Evolutionary conservation across 2,329 filamentous ascomycete species (phyloP).

Genomic region (Karstenula rhodostoma): DNA sequence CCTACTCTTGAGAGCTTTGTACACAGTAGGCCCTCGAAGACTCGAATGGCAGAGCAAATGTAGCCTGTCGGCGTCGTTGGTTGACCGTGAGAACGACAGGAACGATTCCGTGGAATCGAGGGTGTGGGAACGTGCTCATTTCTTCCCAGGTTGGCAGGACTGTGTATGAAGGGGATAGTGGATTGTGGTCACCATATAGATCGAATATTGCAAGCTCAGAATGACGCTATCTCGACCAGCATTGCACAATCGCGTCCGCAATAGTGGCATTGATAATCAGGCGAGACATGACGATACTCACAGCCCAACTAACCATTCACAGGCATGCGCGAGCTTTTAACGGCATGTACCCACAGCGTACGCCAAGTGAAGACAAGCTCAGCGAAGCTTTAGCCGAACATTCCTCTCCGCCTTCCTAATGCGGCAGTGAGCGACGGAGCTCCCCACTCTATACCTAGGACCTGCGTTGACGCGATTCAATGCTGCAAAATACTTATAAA

Average conservation of each 20-base stretch:
- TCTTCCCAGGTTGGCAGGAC: neutral
- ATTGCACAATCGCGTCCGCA: neutral
- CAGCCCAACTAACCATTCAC: neutral
- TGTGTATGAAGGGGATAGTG: neutral
- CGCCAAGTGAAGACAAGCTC: slow-evolving; percentile 15
- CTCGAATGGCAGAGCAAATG: neutral
- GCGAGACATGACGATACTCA: neutral
- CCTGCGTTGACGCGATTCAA: slow-evolving; percentile 1
- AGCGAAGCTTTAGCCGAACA: slow-evolving; percentile 13
- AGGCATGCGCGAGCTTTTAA: neutral
- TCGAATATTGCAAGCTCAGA: neutral
- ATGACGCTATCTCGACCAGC: neutral
- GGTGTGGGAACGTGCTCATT: neutral
- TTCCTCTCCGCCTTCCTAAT: slow-evolving; percentile 10
- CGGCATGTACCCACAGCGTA: slow-evolving; percentile 8
- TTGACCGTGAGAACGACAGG: neutral
- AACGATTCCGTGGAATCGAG: neutral
- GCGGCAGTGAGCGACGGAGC: neutral
- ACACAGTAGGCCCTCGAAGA: neutral
- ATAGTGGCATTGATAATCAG: neutral
- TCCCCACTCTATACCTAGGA: neutral
- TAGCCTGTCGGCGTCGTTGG: neutral
- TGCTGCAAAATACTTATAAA: neutral
- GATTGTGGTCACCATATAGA: neutral
- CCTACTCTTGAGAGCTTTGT: neutral